Conservation (phyloP, 768 basidiomycete species). For the Auricularia cornea region DNA sequence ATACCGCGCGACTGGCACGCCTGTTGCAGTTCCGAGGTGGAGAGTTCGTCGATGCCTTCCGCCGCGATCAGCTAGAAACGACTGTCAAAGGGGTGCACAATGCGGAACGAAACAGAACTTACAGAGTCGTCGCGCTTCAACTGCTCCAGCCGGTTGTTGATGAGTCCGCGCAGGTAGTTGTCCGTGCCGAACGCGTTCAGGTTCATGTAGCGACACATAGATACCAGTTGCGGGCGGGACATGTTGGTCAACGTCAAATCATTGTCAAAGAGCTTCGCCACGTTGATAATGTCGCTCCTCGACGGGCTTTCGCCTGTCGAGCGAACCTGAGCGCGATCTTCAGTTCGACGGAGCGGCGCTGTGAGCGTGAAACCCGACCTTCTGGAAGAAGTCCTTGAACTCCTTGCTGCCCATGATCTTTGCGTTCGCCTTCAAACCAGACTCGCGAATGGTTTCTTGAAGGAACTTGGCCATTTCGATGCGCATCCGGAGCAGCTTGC, state of each 20-base stretch:
- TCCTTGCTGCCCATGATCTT: conserved; percentile 92
- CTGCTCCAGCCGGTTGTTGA: conserved; percentile 72
- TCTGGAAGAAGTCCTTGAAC: conserved; percentile 99
- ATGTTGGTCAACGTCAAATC: conserved; percentile 97
- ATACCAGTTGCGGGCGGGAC: conserved; percentile 94
- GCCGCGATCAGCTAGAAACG: conserved; percentile 61
- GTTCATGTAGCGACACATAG: conserved; percentile 96
- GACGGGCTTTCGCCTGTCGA: conserved; percentile 94
- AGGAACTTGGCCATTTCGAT: conserved; percentile 99
- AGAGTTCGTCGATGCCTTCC: conserved; percentile 86
- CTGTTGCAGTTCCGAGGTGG: conserved; percentile 83
- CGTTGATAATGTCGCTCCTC: conserved; percentile 79
- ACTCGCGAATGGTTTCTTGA: conserved; percentile 93
- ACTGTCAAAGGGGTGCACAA: too few relatives aligned
- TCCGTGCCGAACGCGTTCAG: conserved; percentile 98
- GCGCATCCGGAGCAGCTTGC: conserved; percentile 88
- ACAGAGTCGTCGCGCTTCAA: conserved; percentile 81
- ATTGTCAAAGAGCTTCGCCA: conserved; percentile 95
- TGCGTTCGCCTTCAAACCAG: conserved; percentile 82
- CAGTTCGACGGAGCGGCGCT: not conserved
- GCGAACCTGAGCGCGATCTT: conserved; percentile 51
- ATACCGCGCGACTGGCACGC: conserved; percentile 95
- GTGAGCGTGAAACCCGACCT: conserved; percentile 25
- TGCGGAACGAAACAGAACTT: conserved; percentile 9
- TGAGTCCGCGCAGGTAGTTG: conserved; percentile 90